phyloP scores from a whole-genome alignment of 352 stramenopile species.

The Stramenopiles sp. region DNA sequence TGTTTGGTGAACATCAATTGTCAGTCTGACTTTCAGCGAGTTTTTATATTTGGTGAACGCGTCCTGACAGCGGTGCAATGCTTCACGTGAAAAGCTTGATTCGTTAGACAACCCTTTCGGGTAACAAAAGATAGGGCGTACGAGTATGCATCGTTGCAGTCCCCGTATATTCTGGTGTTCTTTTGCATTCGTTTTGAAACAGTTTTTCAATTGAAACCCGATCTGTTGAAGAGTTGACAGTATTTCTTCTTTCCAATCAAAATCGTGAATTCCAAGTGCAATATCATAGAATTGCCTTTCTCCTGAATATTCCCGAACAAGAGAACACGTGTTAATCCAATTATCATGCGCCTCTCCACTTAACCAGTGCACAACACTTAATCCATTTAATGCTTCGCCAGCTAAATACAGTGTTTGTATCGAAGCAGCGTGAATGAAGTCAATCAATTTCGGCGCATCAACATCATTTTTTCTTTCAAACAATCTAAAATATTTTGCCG shows the following conservation, averaged over 20 bases:
- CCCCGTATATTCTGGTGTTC: neutral
- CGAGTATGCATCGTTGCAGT: neutral
- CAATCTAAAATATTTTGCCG: neutral
- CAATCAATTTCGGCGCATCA: neutral
- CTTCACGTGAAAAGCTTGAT: neutral
- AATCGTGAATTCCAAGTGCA: neutral
- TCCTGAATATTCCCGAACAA: neutral
- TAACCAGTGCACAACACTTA: neutral
- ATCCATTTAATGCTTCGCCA: neutral
- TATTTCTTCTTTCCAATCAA: neutral
- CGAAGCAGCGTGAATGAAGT: neutral
- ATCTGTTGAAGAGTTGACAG: neutral
- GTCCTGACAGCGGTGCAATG: neutral
- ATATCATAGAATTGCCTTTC: neutral
- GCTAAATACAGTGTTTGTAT: slow-evolving; percentile 11
- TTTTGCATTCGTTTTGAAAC: neutral
- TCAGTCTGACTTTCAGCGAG: neutral
- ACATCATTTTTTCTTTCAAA: neutral
- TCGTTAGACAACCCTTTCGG: neutral
- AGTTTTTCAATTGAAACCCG: neutral
- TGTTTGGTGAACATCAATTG: slow-evolving; percentile 13
- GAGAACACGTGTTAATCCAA: neutral
- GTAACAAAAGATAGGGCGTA: neutral
- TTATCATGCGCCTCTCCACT: neutral
- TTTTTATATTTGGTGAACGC: slow-evolving; percentile 5